Conservation (phyloP, 352 stramenopile genomes). For the Phytophthora fragariaefolia region DNA sequence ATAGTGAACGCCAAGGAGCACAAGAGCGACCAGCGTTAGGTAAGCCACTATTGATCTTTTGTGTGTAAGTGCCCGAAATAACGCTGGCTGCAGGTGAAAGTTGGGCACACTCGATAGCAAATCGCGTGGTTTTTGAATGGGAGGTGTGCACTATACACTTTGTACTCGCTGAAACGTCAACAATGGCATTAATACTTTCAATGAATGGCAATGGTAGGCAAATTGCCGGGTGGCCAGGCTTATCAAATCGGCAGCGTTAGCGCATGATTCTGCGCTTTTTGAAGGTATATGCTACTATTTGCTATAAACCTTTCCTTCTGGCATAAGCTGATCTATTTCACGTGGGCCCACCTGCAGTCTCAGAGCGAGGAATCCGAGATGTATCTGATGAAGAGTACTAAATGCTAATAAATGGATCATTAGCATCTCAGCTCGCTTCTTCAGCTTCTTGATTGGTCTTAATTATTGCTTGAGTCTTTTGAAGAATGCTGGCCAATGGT, state of each 20-base stretch:
- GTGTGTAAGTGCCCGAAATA: neutral
- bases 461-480: neutral
- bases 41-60: neutral
- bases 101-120: slow-evolving; percentile 73
- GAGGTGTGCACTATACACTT: slow-evolving; percentile 45
- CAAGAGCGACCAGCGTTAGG: slow-evolving; percentile 45
- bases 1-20: slow-evolving; percentile 13
- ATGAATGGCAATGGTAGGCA: slow-evolving; percentile 36
- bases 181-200: slow-evolving; percentile 9
- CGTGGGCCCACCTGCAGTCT: slow-evolving; percentile 17
- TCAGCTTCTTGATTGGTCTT: neutral
- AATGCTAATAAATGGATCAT: slow-evolving; percentile 7
- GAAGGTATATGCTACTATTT: slow-evolving; percentile 36
- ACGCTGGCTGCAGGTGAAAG: slow-evolving; percentile 54
- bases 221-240: slow-evolving; percentile 48
- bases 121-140: slow-evolving; percentile 69
- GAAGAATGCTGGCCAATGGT: slow-evolving; percentile 36
- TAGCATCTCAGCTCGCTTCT: neutral
- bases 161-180: neutral
- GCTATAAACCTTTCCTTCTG: neutral
- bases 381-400: slow-evolving; percentile 28
- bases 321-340: neutral
- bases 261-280: slow-evolving; percentile 46
- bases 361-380: slow-evolving; percentile 36
- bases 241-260: slow-evolving; percentile 57